A percentile compares a stretch with the other conserved stretches of the same genome.
Conservation (phyloP, 192 early-diverging fungal genomes). For the Backusella tuberculispora region DNA sequence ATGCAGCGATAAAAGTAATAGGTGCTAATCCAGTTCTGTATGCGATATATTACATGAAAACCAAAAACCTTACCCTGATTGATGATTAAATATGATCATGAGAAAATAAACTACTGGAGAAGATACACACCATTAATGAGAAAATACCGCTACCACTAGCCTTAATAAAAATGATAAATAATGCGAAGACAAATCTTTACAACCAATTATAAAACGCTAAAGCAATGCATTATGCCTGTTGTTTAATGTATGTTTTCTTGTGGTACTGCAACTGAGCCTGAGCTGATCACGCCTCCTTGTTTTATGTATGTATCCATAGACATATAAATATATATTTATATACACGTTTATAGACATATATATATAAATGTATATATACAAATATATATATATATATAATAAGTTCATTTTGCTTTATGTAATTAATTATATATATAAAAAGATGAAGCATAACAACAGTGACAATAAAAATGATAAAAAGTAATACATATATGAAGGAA, state of each 20-base stretch:
- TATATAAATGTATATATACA: not conserved
- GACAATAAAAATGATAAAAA: not conserved
- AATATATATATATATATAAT: not conserved
- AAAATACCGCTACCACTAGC: not conserved
- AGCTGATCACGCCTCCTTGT: constrained; percentile 10
- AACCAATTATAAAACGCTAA: constrained; percentile 13
- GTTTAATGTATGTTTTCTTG: constrained; percentile 10
- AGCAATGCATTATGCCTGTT: not conserved
- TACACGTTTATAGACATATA: not conserved
- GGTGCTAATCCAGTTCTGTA: constrained; percentile 3
- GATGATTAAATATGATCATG: constrained; percentile 5
- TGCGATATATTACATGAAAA: not conserved
- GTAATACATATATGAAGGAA: not conserved
- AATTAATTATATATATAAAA: not conserved
- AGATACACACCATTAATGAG: not conserved
- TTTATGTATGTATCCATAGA: not conserved
- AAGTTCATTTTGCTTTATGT: not conserved
- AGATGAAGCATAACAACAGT: not conserved
- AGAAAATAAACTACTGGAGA: not conserved
- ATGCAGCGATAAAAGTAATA: not conserved
- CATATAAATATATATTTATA: constrained; percentile 13
- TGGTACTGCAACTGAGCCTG: constrained; percentile 9
- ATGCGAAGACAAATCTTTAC: not conserved
- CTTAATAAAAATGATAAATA: constrained; percentile 4
- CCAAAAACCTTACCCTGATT: not conserved